Percentiles rank a stretch among this genome's conserved stretches.
Conservation (phyloP, 805 yeast genomes). For the Kodamaea hsintzibuensis region DNA sequence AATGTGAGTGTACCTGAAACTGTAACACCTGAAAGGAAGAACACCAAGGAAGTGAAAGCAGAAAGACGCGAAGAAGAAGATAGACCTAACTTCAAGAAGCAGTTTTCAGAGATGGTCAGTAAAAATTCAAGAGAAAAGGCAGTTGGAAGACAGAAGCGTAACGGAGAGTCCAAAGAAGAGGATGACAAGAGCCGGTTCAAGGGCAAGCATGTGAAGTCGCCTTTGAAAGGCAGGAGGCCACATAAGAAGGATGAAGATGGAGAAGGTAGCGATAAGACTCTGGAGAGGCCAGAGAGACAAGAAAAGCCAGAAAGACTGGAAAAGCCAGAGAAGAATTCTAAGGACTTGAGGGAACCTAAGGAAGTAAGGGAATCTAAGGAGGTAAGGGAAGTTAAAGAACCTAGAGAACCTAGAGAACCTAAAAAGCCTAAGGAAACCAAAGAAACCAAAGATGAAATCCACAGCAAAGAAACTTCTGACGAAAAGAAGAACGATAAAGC, state of each 20-base stretch:
- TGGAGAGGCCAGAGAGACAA: not conserved
- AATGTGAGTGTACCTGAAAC: slow-evolving; percentile 5
- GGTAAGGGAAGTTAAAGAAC: not conserved
- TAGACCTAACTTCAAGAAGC: slow-evolving; percentile 35
- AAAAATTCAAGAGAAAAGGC: slow-evolving; percentile 12
- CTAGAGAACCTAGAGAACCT: not conserved
- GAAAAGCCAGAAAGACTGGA: not conserved
- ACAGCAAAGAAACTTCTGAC: not conserved
- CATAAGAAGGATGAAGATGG: not conserved
- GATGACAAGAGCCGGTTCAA: not conserved
- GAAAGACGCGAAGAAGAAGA: slow-evolving; percentile 15
- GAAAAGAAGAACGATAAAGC: slow-evolving; percentile 3
- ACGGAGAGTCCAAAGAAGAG: not conserved
- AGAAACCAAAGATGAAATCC: not conserved
- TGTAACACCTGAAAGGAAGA: not conserved
- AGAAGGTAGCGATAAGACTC: not conserved
- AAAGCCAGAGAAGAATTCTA: not conserved
- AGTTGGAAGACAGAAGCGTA: slow-evolving; percentile 13
- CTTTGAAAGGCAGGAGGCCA: not conserved
- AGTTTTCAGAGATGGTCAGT: slow-evolving; percentile 28
- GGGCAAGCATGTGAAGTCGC: not conserved
- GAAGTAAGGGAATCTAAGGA: not conserved
- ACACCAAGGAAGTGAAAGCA: not conserved
- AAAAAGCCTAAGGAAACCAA: not conserved
- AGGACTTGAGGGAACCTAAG: not conserved